Evolutionary conservation across 2,329 filamentous ascomycete species (phyloP).

Genomic region (Trichoderma afroharzianum): DNA sequence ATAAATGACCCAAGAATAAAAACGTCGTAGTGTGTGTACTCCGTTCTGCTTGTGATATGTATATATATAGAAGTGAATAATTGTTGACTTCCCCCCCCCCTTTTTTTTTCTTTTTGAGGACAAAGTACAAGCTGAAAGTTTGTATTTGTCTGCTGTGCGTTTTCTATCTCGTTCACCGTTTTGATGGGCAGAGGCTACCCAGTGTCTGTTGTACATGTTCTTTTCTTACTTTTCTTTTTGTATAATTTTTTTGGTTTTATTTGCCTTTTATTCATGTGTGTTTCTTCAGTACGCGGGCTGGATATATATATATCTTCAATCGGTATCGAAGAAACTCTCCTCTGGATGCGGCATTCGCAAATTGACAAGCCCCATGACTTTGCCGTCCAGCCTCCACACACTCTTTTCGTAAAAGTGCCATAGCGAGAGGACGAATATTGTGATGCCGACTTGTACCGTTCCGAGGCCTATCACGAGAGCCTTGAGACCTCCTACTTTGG

Average conservation of each 20-base stretch:
- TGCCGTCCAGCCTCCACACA: slow-evolving; percentile 43
- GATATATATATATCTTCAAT: slow-evolving; percentile 20
- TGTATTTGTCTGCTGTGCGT: background rate
- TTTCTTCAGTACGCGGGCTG: background rate
- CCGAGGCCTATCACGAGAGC: slow-evolving; percentile 40
- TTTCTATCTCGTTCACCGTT: background rate
- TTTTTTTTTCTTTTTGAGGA: background rate
- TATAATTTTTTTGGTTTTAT: background rate
- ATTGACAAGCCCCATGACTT: slow-evolving; percentile 46
- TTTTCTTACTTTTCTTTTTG: background rate
- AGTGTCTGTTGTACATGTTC: background rate
- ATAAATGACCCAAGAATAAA: background rate
- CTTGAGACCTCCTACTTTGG: slow-evolving; percentile 34
- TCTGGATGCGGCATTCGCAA: slow-evolving; percentile 36
- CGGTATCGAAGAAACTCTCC: slow-evolving; percentile 45
- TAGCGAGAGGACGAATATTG: slow-evolving; percentile 28
- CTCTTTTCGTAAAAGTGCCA: slow-evolving; percentile 43
- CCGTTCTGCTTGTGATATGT: background rate
- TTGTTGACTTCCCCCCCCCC: no score
- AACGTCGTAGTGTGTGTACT: background rate
- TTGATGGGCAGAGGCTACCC: background rate
- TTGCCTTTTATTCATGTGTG: background rate
- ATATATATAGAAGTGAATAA: background rate
- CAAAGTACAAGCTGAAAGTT: background rate
- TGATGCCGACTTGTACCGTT: slow-evolving; percentile 40